Percentiles rank a stretch among this genome's conserved stretches.
phyloP scores from a whole-genome alignment of 768 basidiomycete genomes.

The Hygrocybe punicea region DNA sequence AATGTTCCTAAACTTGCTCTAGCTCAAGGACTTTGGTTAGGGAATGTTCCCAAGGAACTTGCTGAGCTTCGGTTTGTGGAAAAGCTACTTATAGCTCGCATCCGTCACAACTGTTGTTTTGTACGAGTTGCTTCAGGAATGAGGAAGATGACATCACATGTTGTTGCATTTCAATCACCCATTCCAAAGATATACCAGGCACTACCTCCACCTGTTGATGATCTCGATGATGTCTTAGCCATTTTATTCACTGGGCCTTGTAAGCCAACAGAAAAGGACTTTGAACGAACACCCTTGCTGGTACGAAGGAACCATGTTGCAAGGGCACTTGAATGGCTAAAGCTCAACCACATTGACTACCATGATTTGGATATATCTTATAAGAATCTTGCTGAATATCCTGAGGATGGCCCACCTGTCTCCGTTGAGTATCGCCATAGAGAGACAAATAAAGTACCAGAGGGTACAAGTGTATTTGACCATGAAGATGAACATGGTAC shows the following conservation, averaged over 20 bases:
- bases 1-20: conserved; percentile 14
- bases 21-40: conserved; percentile 34
- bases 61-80: conserved; percentile 25
- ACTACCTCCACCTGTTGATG: conserved; percentile 31
- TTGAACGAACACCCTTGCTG: conserved; percentile 27
- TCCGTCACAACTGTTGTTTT: conserved; percentile 28
- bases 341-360: conserved; percentile 33
- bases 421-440: conserved; percentile 20
- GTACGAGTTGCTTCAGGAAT: conserved; percentile 23
- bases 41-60: conserved; percentile 26
- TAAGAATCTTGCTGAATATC: conserved; percentile 21
- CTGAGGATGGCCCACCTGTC: conserved; percentile 12
- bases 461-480: conserved; percentile 10
- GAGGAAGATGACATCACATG: conserved; percentile 10
- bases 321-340: conserved; percentile 34
- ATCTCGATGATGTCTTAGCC: conserved; percentile 33
- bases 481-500: conserved; percentile 20
- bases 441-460: conserved; percentile 5
- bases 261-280: conserved; percentile 25
- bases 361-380: conserved; percentile 26
- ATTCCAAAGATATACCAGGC: conserved; percentile 27
- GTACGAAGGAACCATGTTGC: conserved; percentile 24
- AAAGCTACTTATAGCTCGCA: conserved; percentile 20
- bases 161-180: conserved; percentile 29
- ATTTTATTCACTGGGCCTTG: conserved; percentile 31